These are phyloP conservation scores for Microbotryum silenes-acaulis DNA, from an alignment of 1,284 basidiomycete genomes.

Conservation along the genomic window DNA sequence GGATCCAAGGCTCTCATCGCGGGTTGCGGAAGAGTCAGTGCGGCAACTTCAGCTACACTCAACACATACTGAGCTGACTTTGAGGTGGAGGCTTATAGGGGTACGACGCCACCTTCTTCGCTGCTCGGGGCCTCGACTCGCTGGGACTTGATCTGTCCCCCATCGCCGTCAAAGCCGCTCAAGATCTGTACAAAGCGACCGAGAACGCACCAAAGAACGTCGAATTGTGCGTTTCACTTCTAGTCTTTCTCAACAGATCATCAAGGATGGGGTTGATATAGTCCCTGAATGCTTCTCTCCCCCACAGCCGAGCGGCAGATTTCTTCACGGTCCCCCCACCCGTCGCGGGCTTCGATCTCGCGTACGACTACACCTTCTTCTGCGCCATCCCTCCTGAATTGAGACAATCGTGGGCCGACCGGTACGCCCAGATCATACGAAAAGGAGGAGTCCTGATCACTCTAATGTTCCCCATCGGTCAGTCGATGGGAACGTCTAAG, in stretches of 20 bases:
- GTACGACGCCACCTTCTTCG: conserved; percentile 32
- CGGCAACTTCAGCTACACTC: not conserved
- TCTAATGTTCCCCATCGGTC: conserved; percentile 11
- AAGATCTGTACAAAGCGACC: conserved; percentile 1
- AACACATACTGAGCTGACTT: no score
- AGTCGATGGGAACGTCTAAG: no score
- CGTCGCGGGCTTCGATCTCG: conserved; percentile 4
- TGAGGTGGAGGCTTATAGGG: conserved; percentile 8
- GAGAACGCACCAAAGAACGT: conserved; percentile 12
- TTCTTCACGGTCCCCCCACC: conserved; percentile 1
- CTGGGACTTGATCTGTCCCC: conserved; percentile 31
- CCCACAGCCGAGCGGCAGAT: conserved; percentile 8
- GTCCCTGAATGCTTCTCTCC: no score
- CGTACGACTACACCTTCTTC: conserved; percentile 29
- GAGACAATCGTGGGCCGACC: conserved; percentile 10
- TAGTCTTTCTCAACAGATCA: not conserved
- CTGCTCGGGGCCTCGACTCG: conserved; percentile 21
- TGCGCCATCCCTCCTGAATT: conserved; percentile 21
- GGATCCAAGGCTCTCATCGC: conserved; percentile 17
- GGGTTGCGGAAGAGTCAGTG: conserved; percentile 20
- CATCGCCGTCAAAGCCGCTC: conserved; percentile 27
- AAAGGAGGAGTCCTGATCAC: conserved; percentile 17
- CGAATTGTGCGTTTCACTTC: conserved; percentile 7
- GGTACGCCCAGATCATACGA: conserved; percentile 20
- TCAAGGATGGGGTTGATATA: not conserved